A percentile compares a stretch with the other conserved stretches of the same genome.
phyloP scores from a whole-genome alignment of 2,329 filamentous ascomycete species.

The Botrytis cinerea region DNA sequence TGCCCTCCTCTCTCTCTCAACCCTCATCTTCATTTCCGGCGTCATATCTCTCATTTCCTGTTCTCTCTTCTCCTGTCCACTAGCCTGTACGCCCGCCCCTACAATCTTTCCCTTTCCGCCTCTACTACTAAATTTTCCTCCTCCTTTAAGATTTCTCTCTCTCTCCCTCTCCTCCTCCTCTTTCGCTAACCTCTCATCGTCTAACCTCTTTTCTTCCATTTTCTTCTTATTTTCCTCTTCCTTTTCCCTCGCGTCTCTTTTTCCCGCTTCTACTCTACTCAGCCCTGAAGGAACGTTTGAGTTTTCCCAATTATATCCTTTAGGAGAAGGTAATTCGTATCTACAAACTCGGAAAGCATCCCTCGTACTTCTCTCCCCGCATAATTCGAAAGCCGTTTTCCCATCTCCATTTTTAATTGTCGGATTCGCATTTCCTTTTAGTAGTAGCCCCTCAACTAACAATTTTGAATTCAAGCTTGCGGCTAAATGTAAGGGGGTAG shows the following conservation, averaged over 20 bases:
- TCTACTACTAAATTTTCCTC: constrained; percentile 41
- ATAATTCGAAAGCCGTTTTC: constrained; percentile 84
- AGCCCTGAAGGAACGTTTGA: constrained; percentile 73
- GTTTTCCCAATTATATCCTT: constrained; percentile 61
- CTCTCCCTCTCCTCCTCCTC: constrained; percentile 52
- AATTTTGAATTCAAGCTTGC: constrained; percentile 77
- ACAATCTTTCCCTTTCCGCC: constrained; percentile 56
- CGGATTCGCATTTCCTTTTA: constrained; percentile 75
- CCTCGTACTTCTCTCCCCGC: constrained; percentile 80
- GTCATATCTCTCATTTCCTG: constrained; percentile 84
- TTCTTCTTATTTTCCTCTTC: constrained; percentile 69
- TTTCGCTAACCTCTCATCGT: constrained; percentile 63
- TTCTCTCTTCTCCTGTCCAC: constrained; percentile 69
- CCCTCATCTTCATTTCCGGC: constrained; percentile 77
- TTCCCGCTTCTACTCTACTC: constrained; percentile 69
- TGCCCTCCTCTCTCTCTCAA: constrained; percentile 87
- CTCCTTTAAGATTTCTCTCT: constrained; percentile 37
- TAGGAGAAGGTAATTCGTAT: constrained; percentile 56
- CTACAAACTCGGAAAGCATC: constrained; percentile 92
- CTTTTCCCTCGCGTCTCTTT: constrained; percentile 69
- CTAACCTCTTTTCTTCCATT: constrained; percentile 68
- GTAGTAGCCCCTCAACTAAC: constrained; percentile 74
- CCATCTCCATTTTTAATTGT: constrained; percentile 69
- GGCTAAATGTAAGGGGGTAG: constrained; percentile 79
- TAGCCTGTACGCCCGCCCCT: background rate